These are phyloP conservation scores for Mortierella sp. DNA, from an alignment of 371 early-diverging fungal species.

Conservation along the genomic window DNA sequence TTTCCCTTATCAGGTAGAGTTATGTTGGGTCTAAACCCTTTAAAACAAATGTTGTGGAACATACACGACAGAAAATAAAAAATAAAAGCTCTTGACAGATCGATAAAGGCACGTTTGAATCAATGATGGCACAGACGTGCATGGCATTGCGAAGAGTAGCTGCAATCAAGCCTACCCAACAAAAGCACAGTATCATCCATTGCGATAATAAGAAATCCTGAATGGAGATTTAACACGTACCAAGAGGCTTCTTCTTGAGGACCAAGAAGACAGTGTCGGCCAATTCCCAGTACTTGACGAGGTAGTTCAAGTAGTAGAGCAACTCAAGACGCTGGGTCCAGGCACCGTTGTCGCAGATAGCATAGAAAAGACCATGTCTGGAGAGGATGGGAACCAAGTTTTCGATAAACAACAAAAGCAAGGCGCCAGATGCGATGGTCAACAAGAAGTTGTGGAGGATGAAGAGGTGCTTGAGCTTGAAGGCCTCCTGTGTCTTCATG, in stretches of 20 bases:
- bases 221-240: constrained; percentile 31
- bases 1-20: background rate
- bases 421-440: constrained; percentile 71
- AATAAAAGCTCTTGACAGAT: no score
- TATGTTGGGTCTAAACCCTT: background rate
- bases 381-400: constrained; percentile 75
- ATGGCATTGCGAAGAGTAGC: background rate
- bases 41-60: background rate
- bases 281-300: constrained; percentile 90
- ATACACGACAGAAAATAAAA: no score
- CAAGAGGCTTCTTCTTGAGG: constrained; percentile 78
- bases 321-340: constrained; percentile 84
- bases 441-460: constrained; percentile 83
- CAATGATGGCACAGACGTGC: background rate
- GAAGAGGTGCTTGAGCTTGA: constrained; percentile 74
- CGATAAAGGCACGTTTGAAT: background rate
- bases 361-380: constrained; percentile 75
- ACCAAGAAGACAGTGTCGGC: constrained; percentile 82
- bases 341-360: constrained; percentile 74
- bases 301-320: constrained; percentile 88
- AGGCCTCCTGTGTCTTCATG: constrained; percentile 73
- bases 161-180: constrained; percentile 1
- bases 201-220: background rate
- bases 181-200: background rate
- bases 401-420: constrained; percentile 78